Conservation (phyloP, 179 eudicot species). For the Silene coronaria region DNA sequence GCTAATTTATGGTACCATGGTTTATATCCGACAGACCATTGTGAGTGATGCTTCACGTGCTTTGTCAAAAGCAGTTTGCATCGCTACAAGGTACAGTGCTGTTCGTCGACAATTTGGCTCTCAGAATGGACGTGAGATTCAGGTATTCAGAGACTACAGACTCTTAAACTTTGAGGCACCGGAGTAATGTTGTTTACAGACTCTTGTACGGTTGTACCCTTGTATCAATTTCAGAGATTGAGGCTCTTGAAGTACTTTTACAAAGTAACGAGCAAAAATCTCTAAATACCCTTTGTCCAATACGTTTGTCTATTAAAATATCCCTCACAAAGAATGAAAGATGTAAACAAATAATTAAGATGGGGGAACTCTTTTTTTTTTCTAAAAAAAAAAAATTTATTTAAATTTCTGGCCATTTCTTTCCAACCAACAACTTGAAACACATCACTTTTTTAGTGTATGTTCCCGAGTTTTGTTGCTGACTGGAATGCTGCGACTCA, state of each 20-base stretch:
- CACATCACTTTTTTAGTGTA: not conserved
- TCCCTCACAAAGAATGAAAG: too few relatives aligned
- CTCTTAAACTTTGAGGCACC: not conserved
- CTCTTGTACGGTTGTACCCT: not conserved
- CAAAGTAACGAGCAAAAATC: too few relatives aligned
- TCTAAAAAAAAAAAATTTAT: too few relatives aligned
- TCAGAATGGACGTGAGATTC: slow-evolving; percentile 77
- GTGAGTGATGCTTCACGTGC: slow-evolving; percentile 90
- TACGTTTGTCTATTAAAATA: too few relatives aligned
- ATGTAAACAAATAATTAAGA: too few relatives aligned
- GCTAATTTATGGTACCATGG: slow-evolving; percentile 92
- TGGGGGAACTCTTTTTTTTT: too few relatives aligned
- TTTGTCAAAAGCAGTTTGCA: slow-evolving; percentile 79
- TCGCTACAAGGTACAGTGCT: slow-evolving; percentile 94
- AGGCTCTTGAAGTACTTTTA: not conserved
- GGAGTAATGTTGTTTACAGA: not conserved
- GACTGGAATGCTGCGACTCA: not conserved
- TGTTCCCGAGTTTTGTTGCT: not conserved
- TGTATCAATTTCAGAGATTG: not conserved
- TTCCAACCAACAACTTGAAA: not conserved
- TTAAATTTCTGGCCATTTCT: not conserved
- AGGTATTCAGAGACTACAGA: slow-evolving; percentile 43
- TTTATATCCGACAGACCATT: slow-evolving; percentile 72
- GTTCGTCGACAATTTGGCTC: slow-evolving; percentile 95
- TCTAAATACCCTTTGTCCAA: too few relatives aligned